A percentile compares a stretch with the other conserved stretches of the same genome.
phyloP scores from a whole-genome alignment of 306 rosid species.

The Cicer cuneatum region DNA sequence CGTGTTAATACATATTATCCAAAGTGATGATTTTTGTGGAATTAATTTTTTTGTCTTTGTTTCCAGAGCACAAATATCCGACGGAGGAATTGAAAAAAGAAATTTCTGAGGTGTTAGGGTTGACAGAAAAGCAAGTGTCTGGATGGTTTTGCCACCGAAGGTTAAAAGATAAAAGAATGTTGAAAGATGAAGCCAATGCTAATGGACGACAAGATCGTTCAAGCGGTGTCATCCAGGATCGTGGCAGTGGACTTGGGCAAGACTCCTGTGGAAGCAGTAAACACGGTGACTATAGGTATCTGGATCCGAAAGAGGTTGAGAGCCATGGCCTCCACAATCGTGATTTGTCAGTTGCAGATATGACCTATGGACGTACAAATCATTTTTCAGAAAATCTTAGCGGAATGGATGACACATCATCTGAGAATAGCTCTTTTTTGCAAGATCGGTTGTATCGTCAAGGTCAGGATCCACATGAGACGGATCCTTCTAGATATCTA shows the following conservation, averaged over 20 bases:
- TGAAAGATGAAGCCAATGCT: slow-evolving; percentile 62
- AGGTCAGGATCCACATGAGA: slow-evolving; percentile 67
- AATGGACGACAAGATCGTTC: slow-evolving; percentile 94
- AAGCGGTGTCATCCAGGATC: slow-evolving; percentile 87
- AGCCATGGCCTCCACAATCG: slow-evolving; percentile 72
- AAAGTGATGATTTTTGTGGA: slow-evolving; percentile 41
- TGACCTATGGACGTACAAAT: slow-evolving; percentile 56
- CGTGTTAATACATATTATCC: slow-evolving; percentile 27
- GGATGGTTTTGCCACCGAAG: slow-evolving; percentile 99
- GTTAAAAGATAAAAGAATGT: slow-evolving; percentile 83
- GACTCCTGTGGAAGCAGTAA: slow-evolving; percentile 99
- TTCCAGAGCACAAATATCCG: slow-evolving; percentile 89
- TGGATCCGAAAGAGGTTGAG: slow-evolving; percentile 95
- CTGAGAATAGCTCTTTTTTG: slow-evolving; percentile 86
- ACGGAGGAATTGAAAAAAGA: slow-evolving; percentile 82
- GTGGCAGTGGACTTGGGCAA: slow-evolving; percentile 92
- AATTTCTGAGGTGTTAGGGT: slow-evolving; percentile 72
- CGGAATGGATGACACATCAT: slow-evolving; percentile 76
- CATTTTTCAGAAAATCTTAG: slow-evolving; percentile 58
- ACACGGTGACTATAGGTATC: slow-evolving; percentile 72
- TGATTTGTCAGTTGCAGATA: slow-evolving; percentile 61
- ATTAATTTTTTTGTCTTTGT: slow-evolving; percentile 2
- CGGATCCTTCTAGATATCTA: slow-evolving; percentile 68
- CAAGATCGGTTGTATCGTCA: slow-evolving; percentile 68
- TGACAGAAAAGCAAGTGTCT: slow-evolving; percentile 95